Conservation (phyloP, 768 basidiomycete species). For the Cyclocybe aegerita region DNA sequence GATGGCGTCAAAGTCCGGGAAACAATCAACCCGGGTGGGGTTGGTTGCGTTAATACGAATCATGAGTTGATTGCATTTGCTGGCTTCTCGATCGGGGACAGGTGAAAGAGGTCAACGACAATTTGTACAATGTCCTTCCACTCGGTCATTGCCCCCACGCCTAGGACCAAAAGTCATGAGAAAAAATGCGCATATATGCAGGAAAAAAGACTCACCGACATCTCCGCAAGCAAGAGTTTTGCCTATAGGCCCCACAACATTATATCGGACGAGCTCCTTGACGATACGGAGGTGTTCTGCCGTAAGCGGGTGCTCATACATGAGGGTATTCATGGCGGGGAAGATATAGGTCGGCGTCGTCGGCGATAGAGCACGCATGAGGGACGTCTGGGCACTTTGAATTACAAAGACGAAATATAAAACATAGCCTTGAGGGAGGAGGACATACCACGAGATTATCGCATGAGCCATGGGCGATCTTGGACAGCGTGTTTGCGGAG, state of each 20-base stretch:
- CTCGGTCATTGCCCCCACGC: slow-evolving; percentile 94
- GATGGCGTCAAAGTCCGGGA: neutral
- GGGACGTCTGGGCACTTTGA: slow-evolving; percentile 54
- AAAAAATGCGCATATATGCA: neutral
- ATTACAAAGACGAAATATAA: neutral
- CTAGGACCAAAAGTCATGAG: slow-evolving; percentile 33
- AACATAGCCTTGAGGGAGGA: neutral
- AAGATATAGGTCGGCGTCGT: slow-evolving; percentile 87
- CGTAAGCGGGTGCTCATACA: slow-evolving; percentile 95
- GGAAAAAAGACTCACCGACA: slow-evolving; percentile 53
- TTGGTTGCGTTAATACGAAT: neutral
- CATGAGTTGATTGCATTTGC: neutral
- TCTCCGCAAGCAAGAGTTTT: slow-evolving; percentile 93
- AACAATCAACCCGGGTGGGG: neutral
- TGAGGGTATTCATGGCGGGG: slow-evolving; percentile 98
- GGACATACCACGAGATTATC: slow-evolving; percentile 81
- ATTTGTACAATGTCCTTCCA: slow-evolving; percentile 86
- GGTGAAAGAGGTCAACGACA: slow-evolving; percentile 57
- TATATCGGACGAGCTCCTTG: slow-evolving; percentile 74
- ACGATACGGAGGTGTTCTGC: slow-evolving; percentile 77
- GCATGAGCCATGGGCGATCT: slow-evolving; percentile 85
- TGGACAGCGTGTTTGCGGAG: slow-evolving; percentile 94
- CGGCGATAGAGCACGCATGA: slow-evolving; percentile 82
- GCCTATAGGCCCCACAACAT: slow-evolving; percentile 83
- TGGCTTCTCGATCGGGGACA: slow-evolving; percentile 12